These are phyloP conservation scores for Graphilbum ipis-grandicollis DNA, from an alignment of 2,329 filamentous ascomycete species.

Conservation along the genomic window DNA sequence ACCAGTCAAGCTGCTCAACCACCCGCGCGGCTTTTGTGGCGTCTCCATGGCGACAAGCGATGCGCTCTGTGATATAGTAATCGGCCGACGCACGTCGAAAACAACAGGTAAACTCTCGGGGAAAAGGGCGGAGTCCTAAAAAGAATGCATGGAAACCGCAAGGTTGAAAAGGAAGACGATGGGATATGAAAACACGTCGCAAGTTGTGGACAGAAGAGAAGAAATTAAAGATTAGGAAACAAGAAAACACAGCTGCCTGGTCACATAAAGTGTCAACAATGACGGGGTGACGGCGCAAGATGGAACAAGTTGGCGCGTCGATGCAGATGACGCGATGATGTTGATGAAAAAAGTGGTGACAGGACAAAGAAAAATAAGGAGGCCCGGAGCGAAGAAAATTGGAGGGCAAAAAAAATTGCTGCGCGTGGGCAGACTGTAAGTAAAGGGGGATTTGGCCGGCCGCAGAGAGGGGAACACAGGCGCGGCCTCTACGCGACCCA, in stretches of 20 bases:
- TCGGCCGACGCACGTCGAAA: neutral
- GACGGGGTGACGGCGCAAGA: neutral
- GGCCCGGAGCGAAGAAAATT: neutral
- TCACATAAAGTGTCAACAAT: neutral
- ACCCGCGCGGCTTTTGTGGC: slow-evolving; percentile 5
- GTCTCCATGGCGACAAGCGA: slow-evolving; percentile 3
- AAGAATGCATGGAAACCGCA: neutral
- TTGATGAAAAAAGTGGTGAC: neutral
- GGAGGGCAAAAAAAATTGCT: neutral
- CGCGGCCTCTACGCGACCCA: too few species aligned
- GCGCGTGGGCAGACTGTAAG: neutral
- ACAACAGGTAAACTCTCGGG: neutral
- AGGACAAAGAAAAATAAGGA: neutral
- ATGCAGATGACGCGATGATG: neutral
- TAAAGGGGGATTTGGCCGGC: neutral
- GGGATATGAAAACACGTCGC: neutral
- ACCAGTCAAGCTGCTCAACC: slow-evolving; percentile 7
- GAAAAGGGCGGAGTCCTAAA: neutral
- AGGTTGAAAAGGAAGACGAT: neutral
- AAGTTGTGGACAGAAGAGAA: neutral
- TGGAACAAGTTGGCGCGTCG: neutral
- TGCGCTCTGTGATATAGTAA: neutral
- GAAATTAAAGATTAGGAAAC: neutral
- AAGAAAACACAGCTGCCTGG: neutral
- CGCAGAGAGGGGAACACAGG: too few species aligned